phyloP scores from a whole-genome alignment of 495 filamentous ascomycete genomes.

The Penicillium ochrochloron region DNA sequence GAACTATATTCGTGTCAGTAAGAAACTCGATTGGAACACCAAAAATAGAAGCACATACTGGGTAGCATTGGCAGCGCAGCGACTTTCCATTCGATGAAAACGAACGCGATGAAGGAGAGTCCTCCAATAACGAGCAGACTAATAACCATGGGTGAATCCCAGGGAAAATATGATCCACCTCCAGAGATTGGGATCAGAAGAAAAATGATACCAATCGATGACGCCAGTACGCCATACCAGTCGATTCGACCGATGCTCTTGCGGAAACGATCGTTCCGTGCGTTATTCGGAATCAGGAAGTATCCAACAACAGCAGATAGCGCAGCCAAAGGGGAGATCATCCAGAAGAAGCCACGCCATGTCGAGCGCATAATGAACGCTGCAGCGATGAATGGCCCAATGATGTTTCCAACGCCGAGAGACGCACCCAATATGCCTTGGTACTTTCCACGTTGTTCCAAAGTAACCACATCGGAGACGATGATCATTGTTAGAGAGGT shows the following conservation, averaged over 20 bases:
- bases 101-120: slow-evolving; percentile 50
- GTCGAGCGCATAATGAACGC: slow-evolving; percentile 49
- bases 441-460: slow-evolving; percentile 52
- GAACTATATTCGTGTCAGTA: slow-evolving; percentile 40
- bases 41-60: slow-evolving; percentile 37
- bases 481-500: slow-evolving; percentile 57
- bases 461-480: slow-evolving; percentile 53
- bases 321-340: slow-evolving; percentile 47
- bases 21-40: neutral
- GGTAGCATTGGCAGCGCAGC: slow-evolving; percentile 65
- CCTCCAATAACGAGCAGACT: slow-evolving; percentile 61
- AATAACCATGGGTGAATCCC: slow-evolving; percentile 65
- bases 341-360: slow-evolving; percentile 57
- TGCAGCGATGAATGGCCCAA: slow-evolving; percentile 51
- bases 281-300: slow-evolving; percentile 49
- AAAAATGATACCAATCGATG: slow-evolving; percentile 58
- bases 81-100: slow-evolving; percentile 62
- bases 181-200: slow-evolving; percentile 66
- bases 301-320: slow-evolving; percentile 46
- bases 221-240: slow-evolving; percentile 55
- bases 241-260: slow-evolving; percentile 60
- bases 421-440: slow-evolving; percentile 50
- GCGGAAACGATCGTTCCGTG: slow-evolving; percentile 38
- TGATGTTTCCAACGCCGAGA: slow-evolving; percentile 49
- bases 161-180: slow-evolving; percentile 63